Evolutionary conservation across 2,329 filamentous ascomycete species (phyloP).

Genomic region (Paecilomyces formosus): DNA sequence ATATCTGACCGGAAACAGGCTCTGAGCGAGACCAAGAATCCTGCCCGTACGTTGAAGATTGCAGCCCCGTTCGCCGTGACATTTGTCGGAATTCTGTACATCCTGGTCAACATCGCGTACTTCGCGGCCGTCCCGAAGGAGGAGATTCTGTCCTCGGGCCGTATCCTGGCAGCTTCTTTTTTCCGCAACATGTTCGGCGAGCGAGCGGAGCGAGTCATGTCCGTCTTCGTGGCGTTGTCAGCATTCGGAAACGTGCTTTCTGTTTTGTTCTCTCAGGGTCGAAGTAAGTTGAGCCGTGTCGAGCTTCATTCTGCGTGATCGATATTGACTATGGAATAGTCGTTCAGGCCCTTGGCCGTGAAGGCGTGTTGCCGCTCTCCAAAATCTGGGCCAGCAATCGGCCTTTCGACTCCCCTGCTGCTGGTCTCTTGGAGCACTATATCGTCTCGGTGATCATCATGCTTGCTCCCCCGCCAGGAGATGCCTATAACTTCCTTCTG

Average conservation of each 20-base stretch:
- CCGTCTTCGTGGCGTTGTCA: constrained; percentile 53
- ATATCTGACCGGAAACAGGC: constrained; percentile 19
- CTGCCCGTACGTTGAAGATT: constrained; percentile 50
- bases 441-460: constrained; percentile 58
- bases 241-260: constrained; percentile 56
- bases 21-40: constrained; percentile 50
- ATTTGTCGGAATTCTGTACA: constrained; percentile 49
- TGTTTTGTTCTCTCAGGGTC: constrained; percentile 44
- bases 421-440: constrained; percentile 56
- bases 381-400: constrained; percentile 62
- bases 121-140: constrained; percentile 52
- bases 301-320: not conserved
- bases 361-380: constrained; percentile 60
- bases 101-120: constrained; percentile 53
- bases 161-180: constrained; percentile 50
- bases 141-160: constrained; percentile 47
- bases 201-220: constrained; percentile 49
- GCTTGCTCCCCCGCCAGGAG: constrained; percentile 58
- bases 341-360: constrained; percentile 57
- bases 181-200: constrained; percentile 55
- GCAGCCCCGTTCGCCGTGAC: constrained; percentile 49
- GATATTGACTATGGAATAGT: constrained; percentile 14
- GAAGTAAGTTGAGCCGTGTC: constrained; percentile 20
- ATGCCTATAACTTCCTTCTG: constrained; percentile 58
- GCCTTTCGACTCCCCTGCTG: constrained; percentile 59